Base-by-base conservation (phyloP, 129 eudicot genomes). In the Centella asiatica region DNA sequence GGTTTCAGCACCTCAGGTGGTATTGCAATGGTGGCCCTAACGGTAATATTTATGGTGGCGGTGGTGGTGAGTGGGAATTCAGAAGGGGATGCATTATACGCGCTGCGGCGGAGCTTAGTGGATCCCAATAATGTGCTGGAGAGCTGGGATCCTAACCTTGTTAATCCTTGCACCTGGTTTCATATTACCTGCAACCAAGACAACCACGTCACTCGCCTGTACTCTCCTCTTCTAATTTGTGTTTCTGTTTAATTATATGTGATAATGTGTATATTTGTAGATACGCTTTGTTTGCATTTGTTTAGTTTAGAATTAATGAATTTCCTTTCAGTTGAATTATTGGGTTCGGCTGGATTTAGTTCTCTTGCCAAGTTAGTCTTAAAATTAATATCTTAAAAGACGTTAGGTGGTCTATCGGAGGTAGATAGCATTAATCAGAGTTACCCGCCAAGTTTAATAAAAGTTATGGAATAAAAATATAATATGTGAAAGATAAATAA, bases 61-160 rank as follows among this genome's bases (percentile, higher is more conserved):
- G 44, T 24, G 14, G 14, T 45, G 48, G 85, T 63, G 1, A 47
- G 39, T 47, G 97, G 77, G 25, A 86, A 85, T 73, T 80, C 86
- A 0, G 97, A 89, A 59, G 86, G 92, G 4, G 95, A 89, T 77
- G 95, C 97, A 24, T 85, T 89, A 4, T 80, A 62, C 70, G 97
- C 95, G 36, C 81, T 89, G 34, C 75, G 88, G 25, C 72, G 69
- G 82, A 83, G 89, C 84, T 80, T 89, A 23, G 42, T 67, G 62
- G 97, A 89, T 77, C 97, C 97, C 34, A 84, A 83, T 51, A 80
- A 89, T 50, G 95, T 89, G 40, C 92, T 89, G 18, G 82, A 78
- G 72, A 89, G 95, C 93, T 89, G 97, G 97, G 95, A 89, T 73
- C 86, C 82, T 26, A 89, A 79, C 67, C 92, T 89, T 31, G 97